phyloP scores from a whole-genome alignment of 1,139 yeast species.

The Suhomyces maxii region DNA sequence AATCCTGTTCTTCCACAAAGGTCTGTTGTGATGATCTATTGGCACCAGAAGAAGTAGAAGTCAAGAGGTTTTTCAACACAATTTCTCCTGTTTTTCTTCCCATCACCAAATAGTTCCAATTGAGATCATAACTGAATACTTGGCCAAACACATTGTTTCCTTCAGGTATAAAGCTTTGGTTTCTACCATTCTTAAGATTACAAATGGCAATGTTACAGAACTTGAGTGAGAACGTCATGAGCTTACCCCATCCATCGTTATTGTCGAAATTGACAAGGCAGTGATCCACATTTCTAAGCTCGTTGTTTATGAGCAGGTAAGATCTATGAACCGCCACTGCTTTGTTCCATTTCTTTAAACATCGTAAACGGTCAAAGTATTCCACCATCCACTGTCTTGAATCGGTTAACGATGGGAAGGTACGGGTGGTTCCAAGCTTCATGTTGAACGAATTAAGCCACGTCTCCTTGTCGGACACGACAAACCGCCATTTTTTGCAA shows the following conservation, averaged over 20 bases:
- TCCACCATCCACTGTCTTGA: conserved; percentile 58
- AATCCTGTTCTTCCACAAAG: conserved; percentile 14
- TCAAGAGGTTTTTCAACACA: conserved; percentile 33
- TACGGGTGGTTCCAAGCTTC: conserved; percentile 40
- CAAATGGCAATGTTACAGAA: conserved; percentile 42
- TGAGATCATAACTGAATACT: conserved; percentile 26
- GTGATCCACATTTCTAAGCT: conserved; percentile 26
- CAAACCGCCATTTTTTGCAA: conserved; percentile 51
- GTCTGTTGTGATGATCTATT: conserved; percentile 22
- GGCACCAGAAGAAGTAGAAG: conserved; percentile 34
- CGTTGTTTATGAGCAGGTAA: conserved; percentile 32
- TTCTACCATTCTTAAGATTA: conserved; percentile 41
- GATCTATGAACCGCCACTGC: conserved; percentile 34
- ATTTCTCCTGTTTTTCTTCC: conserved; percentile 33
- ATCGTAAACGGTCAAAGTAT: conserved; percentile 47
- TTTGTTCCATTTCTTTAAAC: conserved; percentile 53
- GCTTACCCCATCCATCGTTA: conserved; percentile 39
- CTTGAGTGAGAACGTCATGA: conserved; percentile 33
- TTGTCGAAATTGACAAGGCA: conserved; percentile 36
- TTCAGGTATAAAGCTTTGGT: conserved; percentile 43
- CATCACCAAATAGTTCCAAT: conserved; percentile 37
- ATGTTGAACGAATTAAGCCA: conserved; percentile 60
- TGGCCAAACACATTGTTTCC: conserved; percentile 26
- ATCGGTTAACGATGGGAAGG: conserved; percentile 59
- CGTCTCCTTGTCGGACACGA: conserved; percentile 56